phyloP scores from a whole-genome alignment of 108 stramenopile species.

The Pseudonitzschia pungens region DNA sequence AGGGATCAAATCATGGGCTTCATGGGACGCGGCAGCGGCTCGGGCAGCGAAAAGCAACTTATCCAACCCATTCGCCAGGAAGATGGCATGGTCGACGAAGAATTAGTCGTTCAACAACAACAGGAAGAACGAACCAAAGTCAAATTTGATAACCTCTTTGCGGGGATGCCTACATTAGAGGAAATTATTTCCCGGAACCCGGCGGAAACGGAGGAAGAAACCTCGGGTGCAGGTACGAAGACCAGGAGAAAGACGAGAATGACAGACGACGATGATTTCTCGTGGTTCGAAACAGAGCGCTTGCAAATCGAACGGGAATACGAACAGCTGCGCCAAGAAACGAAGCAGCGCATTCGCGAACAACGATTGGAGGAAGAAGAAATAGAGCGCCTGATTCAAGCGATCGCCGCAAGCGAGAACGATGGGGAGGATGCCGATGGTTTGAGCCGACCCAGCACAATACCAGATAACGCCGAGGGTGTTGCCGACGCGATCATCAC shows the following conservation, averaged over 20 bases:
- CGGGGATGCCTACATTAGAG: slow-evolving; percentile 43
- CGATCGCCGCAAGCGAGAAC: background rate
- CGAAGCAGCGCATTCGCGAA: slow-evolving; percentile 22
- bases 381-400: slow-evolving; percentile 11
- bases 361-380: slow-evolving; percentile 28
- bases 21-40: slow-evolving; percentile 14
- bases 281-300: slow-evolving; percentile 45
- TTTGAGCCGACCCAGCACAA: background rate
- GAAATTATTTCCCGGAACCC: slow-evolving; percentile 36
- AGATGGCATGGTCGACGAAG: slow-evolving; percentile 24
- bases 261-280: slow-evolving; percentile 17
- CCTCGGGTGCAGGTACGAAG: background rate
- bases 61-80: slow-evolving; percentile 26
- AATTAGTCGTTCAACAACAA: slow-evolving; percentile 12
- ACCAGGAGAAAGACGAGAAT: slow-evolving; percentile 12
- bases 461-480: slow-evolving; percentile 36
- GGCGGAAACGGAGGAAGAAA: background rate
- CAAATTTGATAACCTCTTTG: slow-evolving; percentile 36
- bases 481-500: slow-evolving; percentile 29
- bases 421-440: background rate
- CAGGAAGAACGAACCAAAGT: slow-evolving; percentile 18
- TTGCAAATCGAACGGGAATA: slow-evolving; percentile 29
- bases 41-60: slow-evolving; percentile 5
- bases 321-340: slow-evolving; percentile 27
- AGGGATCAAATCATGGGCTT: slow-evolving; percentile 32